phyloP scores from a whole-genome alignment of 2,329 filamentous ascomycete species.

The Colletotrichum sp. region DNA sequence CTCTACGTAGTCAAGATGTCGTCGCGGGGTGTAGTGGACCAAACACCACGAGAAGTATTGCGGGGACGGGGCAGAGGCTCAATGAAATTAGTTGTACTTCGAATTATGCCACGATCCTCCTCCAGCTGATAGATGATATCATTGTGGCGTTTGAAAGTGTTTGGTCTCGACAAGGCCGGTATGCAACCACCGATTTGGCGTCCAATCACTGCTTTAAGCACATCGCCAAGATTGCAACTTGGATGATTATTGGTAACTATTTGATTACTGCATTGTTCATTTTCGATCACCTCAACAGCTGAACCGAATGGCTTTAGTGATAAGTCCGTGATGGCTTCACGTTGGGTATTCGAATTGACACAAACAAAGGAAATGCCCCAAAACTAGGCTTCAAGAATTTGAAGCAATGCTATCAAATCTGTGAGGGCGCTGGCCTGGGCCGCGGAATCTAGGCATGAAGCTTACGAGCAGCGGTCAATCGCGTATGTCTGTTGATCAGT shows the following conservation, averaged over 20 bases:
- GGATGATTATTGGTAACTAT: not conserved
- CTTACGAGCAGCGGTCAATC: too few relatives aligned
- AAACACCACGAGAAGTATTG: not conserved
- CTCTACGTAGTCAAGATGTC: not conserved
- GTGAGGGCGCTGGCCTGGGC: not conserved
- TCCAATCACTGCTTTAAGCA: not conserved
- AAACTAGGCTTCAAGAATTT: not conserved
- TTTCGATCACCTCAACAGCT: not conserved
- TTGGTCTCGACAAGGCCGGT: not conserved
- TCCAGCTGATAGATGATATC: not conserved
- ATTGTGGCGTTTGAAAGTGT: not conserved
- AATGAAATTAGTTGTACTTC: not conserved
- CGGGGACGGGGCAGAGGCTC: not conserved
- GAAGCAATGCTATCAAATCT: not conserved
- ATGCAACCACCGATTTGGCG: not conserved
- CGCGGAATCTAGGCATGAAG: not conserved
- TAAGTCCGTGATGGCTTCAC: not conserved
- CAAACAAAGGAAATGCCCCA: not conserved
- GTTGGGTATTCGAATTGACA: not conserved
- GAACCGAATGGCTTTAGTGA: not conserved
- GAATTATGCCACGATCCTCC: not conserved
- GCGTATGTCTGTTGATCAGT: not conserved
- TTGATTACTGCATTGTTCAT: not conserved
- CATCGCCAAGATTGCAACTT: not conserved
- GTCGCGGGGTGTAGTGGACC: accelerated